Evolutionary conservation across 2,329 filamentous ascomycete species (phyloP).

Genomic region (Cyphellophora europaea): DNA sequence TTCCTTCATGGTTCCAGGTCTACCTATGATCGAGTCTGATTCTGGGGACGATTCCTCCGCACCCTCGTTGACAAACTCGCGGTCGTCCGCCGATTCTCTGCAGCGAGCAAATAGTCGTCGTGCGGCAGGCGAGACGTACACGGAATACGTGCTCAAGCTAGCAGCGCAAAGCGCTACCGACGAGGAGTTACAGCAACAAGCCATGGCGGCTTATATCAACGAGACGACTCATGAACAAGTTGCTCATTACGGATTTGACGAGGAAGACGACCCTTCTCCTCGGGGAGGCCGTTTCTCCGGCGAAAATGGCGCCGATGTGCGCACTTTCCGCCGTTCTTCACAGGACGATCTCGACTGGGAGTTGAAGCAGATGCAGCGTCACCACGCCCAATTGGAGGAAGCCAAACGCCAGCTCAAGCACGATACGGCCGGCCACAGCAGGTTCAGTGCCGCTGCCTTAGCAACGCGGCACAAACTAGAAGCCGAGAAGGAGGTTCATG

Average conservation of each 20-base stretch:
- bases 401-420: constrained; percentile 31
- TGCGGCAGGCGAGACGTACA: constrained; percentile 34
- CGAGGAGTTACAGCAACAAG: constrained; percentile 63
- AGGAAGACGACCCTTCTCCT: constrained; percentile 21
- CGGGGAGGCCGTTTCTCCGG: constrained; percentile 20
- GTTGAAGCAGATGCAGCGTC: constrained; percentile 69
- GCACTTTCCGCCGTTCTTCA: constrained; percentile 32
- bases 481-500: constrained; percentile 9
- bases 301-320: constrained; percentile 20
- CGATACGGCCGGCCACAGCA: constrained; percentile 23
- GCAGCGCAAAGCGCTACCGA: constrained; percentile 67
- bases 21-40: constrained; percentile 53
- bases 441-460: constrained; percentile 24
- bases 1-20: constrained; percentile 52
- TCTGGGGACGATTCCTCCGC: constrained; percentile 39
- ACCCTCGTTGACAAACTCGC: constrained; percentile 35
- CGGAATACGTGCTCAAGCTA: constrained; percentile 67
- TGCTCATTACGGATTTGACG: constrained; percentile 36
- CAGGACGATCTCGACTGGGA: constrained; percentile 55
- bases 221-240: constrained; percentile 37
- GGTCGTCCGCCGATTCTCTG: constrained; percentile 23
- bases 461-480: constrained; percentile 18
- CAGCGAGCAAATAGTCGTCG: constrained; percentile 20
- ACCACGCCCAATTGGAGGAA: constrained; percentile 57
- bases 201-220: constrained; percentile 40